Base-by-base conservation (phyloP, 2,329 filamentous ascomycete genomes). In the Clarireedia paspali region DNA sequence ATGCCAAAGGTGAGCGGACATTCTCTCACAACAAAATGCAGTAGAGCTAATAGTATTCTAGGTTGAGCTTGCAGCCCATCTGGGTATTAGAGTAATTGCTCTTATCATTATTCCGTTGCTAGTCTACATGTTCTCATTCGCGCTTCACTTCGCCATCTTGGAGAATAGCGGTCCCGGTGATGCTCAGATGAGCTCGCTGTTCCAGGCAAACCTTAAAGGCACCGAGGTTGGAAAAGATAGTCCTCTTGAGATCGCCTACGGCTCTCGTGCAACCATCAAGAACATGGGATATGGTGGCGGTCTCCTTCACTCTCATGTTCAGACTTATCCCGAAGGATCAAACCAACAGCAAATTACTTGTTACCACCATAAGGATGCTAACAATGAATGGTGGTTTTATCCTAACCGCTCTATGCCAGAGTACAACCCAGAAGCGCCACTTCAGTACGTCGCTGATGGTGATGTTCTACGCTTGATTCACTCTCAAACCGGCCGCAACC, bases 321-420 rank as follows among this genome's bases (percentile, higher is more conserved):
- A 97, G 74, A 96, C 91, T 7, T 97, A 90, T 70, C 92, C 92
- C 0, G 91, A 96, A 69, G 94, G 92, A 34, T 97, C 94, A 39
- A 76, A 76, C 52, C 94, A 99, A 74, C 95, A 99, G 73, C 94
- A 99, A 72, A 86, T 99, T 60, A 99, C 94, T 60, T 99, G 95
- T 78, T 99, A 99, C 74, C 94, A 99, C 74, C 94, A 99, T 79
- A 99, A 99, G 72, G 94, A 99, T 77, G 81, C 92, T 71, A 99
- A 99, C 82, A 99, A 99, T 71, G 94, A 99, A 72, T 99, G 94
- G 94, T 96, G 95, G 75, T 91, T 99, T 74, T 96, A 96, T 72
- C 94, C 94, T 26, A 96, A 92, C 75, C 89, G 95, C 60, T 74
- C 78, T 53, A 82, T 95, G 57, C 74, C 80, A 24, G 85, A 88